phyloP scores from a whole-genome alignment of 2,329 filamentous ascomycete species.

The Raffaelea ambrosiae region DNA sequence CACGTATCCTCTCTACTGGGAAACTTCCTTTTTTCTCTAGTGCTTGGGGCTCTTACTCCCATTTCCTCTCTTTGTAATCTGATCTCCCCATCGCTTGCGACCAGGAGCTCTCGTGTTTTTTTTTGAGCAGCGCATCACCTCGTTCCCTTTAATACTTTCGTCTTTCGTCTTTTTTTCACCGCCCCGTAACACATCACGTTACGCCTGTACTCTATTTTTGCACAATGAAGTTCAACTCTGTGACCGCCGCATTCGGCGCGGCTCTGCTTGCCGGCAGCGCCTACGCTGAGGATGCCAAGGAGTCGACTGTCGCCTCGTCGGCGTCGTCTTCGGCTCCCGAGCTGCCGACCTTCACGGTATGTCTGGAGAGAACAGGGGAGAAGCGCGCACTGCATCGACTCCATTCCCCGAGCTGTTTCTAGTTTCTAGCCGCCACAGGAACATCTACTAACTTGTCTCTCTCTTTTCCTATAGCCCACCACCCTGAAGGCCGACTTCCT shows the following conservation, averaged over 20 bases:
- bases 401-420: too few relatives aligned
- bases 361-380: constrained; percentile 29
- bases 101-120: neutral
- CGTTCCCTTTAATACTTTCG: neutral
- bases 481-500: constrained; percentile 87
- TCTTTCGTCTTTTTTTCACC: neutral
- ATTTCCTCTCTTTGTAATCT: neutral
- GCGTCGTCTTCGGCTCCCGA: constrained; percentile 43
- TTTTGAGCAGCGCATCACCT: too few relatives aligned
- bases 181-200: neutral
- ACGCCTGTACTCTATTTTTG: neutral
- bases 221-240: constrained; percentile 76
- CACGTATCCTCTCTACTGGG: too few relatives aligned
- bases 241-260: constrained; percentile 67
- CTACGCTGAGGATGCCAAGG: constrained; percentile 55
- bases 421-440: neutral
- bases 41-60: neutral
- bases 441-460: neutral
- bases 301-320: constrained; percentile 28
- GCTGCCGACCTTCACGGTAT: constrained; percentile 81
- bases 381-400: neutral
- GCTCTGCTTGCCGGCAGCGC: constrained; percentile 63
- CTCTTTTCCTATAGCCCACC: constrained; percentile 57
- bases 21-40: neutral
- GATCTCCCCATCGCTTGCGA: neutral